phyloP scores from a whole-genome alignment of 805 yeast species.

The Saccharomyces kudriavzevii region DNA sequence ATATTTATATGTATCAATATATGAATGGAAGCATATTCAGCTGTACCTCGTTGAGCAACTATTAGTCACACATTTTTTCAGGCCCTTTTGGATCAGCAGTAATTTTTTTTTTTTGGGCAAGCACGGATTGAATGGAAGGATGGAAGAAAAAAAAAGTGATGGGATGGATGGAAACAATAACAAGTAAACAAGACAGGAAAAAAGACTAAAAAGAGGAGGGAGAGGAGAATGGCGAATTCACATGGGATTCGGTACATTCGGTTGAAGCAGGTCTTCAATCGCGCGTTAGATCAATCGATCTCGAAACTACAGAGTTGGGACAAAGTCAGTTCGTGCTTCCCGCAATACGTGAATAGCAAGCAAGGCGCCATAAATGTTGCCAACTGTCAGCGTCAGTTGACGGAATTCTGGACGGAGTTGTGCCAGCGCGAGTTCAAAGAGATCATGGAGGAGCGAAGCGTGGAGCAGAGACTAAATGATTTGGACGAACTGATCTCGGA shows the following conservation, averaged over 20 bases:
- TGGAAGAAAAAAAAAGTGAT: not conserved
- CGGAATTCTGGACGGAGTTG: slow-evolving; percentile 43
- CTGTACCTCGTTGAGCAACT: not conserved
- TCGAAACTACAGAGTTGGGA: slow-evolving; percentile 41
- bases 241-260: slow-evolving; percentile 40
- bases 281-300: slow-evolving; percentile 49
- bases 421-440: slow-evolving; percentile 46
- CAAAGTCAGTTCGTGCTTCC: slow-evolving; percentile 47
- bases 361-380: slow-evolving; percentile 40
- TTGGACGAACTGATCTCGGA: slow-evolving; percentile 34
- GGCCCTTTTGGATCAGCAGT: not conserved
- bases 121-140: not conserved
- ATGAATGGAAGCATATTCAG: not conserved
- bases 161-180: not conserved
- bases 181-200: not conserved
- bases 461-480: slow-evolving; percentile 31
- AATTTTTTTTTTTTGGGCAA: not conserved
- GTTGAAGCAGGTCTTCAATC: slow-evolving; percentile 41
- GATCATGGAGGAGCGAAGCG: slow-evolving; percentile 41
- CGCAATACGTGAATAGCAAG: slow-evolving; percentile 39
- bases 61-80: not conserved
- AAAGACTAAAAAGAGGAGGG: not conserved
- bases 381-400: slow-evolving; percentile 45
- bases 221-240: not conserved
- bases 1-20: not conserved